These are phyloP conservation scores for Xylogone sp. DNA, from an alignment of 2,329 filamentous ascomycete genomes.

Conservation along the genomic window DNA sequence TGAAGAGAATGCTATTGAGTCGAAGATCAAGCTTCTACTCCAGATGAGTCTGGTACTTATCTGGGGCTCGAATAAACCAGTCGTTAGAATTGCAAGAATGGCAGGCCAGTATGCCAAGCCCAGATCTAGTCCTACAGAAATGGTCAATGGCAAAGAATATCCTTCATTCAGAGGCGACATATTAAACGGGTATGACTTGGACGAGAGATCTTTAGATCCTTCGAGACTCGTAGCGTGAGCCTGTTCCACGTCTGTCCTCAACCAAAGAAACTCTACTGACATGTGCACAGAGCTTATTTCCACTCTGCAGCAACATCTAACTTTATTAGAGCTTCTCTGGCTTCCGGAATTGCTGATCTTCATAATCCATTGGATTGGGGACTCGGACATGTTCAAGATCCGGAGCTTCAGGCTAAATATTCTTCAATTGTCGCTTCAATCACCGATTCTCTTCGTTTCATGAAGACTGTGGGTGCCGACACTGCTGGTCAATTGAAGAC, in stretches of 20 bases:
- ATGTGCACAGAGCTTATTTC: conserved; percentile 72
- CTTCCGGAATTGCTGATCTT: conserved; percentile 87
- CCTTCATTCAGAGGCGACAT: conserved; percentile 95
- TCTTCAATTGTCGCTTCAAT: conserved; percentile 79
- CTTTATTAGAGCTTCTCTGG: conserved; percentile 79
- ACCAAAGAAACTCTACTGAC: conserved; percentile 4
- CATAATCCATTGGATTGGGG: conserved; percentile 94
- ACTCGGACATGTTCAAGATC: conserved; percentile 84
- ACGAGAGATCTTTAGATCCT: conserved; percentile 79
- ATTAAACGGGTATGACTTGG: conserved; percentile 78
- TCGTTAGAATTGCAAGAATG: conserved; percentile 93
- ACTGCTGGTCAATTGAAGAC: conserved; percentile 81
- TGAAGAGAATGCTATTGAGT: conserved; percentile 81
- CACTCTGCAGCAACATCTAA: conserved; percentile 93
- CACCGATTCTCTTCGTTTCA: conserved; percentile 88
- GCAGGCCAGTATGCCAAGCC: conserved; percentile 98
- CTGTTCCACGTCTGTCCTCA: background rate
- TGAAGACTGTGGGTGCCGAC: conserved; percentile 88
- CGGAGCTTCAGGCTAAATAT: conserved; percentile 81
- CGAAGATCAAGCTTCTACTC: conserved; percentile 92
- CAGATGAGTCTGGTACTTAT: conserved; percentile 97
- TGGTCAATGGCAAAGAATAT: conserved; percentile 73
- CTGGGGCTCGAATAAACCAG: conserved; percentile 76
- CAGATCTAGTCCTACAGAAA: conserved; percentile 81
- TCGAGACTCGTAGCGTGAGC: conserved; percentile 68